Percentiles rank a stretch among this genome's conserved stretches.
phyloP scores from a whole-genome alignment of 2,329 filamentous ascomycete species.

The Penicillium digitatum region DNA sequence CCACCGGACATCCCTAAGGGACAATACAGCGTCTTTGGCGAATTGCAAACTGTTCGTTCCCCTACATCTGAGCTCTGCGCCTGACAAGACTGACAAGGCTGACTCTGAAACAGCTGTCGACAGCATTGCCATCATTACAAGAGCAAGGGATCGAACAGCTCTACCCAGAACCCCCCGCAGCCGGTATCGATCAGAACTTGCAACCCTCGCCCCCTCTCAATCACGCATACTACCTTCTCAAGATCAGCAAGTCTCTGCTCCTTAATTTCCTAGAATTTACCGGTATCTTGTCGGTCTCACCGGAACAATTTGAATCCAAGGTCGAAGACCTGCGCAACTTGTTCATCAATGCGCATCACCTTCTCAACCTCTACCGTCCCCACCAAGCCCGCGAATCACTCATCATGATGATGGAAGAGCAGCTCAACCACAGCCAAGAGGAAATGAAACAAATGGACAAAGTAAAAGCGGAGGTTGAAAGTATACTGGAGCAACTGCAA shows the following conservation, averaged over 20 bases:
- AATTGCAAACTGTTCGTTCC: slow-evolving; percentile 54
- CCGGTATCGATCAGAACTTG: slow-evolving; percentile 53
- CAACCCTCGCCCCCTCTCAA: slow-evolving; percentile 43
- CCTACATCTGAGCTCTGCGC: not conserved
- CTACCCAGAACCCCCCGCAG: slow-evolving; percentile 48
- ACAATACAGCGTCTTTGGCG: slow-evolving; percentile 72
- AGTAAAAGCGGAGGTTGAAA: slow-evolving; percentile 64
- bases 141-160: slow-evolving; percentile 69
- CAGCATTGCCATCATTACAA: slow-evolving; percentile 63
- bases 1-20: slow-evolving; percentile 72
- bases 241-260: slow-evolving; percentile 76
- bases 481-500: slow-evolving; percentile 35
- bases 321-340: slow-evolving; percentile 74
- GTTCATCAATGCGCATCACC: slow-evolving; percentile 85
- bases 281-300: slow-evolving; percentile 65
- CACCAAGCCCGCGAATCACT: slow-evolving; percentile 87
- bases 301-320: slow-evolving; percentile 65
- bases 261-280: slow-evolving; percentile 85
- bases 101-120: slow-evolving; percentile 43
- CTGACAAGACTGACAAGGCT: slow-evolving; percentile 10
- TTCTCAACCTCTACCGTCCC: slow-evolving; percentile 90
- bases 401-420: slow-evolving; percentile 82
- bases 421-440: slow-evolving; percentile 65
- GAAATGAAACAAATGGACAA: slow-evolving; percentile 76
- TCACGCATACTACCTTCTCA: slow-evolving; percentile 62